Evolutionary conservation across 2,329 filamentous ascomycete species (phyloP).

Genomic region (Anisogramma anomala): DNA sequence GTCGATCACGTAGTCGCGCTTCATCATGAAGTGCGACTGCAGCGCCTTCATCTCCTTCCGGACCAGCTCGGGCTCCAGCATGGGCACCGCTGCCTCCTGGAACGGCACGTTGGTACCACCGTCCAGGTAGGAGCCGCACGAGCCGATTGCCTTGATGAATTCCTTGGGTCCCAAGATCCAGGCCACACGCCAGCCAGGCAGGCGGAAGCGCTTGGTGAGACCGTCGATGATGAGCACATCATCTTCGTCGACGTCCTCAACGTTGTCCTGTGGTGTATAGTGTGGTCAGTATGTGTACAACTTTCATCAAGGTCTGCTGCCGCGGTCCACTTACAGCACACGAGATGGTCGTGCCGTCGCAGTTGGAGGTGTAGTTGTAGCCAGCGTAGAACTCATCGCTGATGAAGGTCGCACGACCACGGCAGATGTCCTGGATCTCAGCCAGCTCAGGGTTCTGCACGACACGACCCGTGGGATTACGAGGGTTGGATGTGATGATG

Average conservation of each 20-base stretch:
- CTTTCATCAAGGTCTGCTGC: not conserved
- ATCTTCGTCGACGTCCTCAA: constrained; percentile 79
- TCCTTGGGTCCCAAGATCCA: constrained; percentile 96
- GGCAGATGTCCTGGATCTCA: constrained; percentile 86
- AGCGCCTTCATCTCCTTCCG: constrained; percentile 78
- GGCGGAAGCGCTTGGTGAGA: constrained; percentile 89
- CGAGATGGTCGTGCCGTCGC: constrained; percentile 80
- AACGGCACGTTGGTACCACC: constrained; percentile 87
- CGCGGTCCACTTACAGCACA: constrained; percentile 43
- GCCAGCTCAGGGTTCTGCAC: constrained; percentile 74
- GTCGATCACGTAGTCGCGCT: constrained; percentile 81
- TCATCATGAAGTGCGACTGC: constrained; percentile 78
- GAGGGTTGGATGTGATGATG: constrained; percentile 87
- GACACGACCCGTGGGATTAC: constrained; percentile 86
- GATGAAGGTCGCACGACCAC: constrained; percentile 80
- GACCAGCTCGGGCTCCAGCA: constrained; percentile 81
- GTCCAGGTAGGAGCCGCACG: constrained; percentile 87
- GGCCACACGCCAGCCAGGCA: constrained; percentile 91
- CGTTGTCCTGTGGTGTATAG: constrained; percentile 46
- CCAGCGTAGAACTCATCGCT: constrained; percentile 95
- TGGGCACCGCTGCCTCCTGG: constrained; percentile 82
- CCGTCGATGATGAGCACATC: constrained; percentile 93
- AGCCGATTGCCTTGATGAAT: constrained; percentile 86
- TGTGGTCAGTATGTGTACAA: not conserved
- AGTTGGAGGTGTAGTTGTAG: constrained; percentile 90